Evolutionary conservation across 495 filamentous ascomycete genomes (phyloP), one percentile per base, ranked within the genome.

Genomic region (Lasiosphaeris hirsuta): DNA sequence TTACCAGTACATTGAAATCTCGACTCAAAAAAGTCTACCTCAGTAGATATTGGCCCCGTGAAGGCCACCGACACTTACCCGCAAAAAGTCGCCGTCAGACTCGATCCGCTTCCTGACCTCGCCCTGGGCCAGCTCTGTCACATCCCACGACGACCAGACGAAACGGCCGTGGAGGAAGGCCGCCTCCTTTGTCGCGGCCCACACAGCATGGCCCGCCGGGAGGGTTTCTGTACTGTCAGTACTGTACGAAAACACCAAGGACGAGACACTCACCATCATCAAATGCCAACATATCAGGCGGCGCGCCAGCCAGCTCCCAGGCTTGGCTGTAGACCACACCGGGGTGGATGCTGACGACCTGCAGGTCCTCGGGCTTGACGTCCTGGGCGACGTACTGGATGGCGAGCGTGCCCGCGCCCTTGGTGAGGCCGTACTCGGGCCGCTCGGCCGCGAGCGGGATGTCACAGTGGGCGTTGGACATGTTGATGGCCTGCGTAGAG

Each of bases 91-190:
- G 6, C 51, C 51, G 37, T 75, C 66, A 34, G 64, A 62, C 2
- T 72, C 71, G 10, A 76, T 67, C 1, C 61, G 61, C 51, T 73
- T 73, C 54, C 68, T 46, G 8, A 70, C 11, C 51, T 70, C 67
- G 0, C 69, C 70, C 9, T 35, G 50, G 54, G 63, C 59, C 52
- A 82, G 43, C 67, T 82, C 78, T 3, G 77, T 68, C 0, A 83
- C 72, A 58, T 84, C 81, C 80, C 80, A 84, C 14, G 68, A 62
- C 4, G 70, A 69, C 69, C 72, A 81, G 4, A 78, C 67, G 43
- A 79, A 75, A 40, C 72, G 74, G 7, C 80, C 79, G 34, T 75
- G 74, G 13, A 82, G 59, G 56, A 80, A 81, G 7, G 56, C 60
- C 14, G 78, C 75, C 44, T 83, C 76, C 6, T 68, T 58, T 9